Percentiles rank a stretch among this genome's conserved stretches.
phyloP scores from a whole-genome alignment of 495 filamentous ascomycete species.

The Xylaria castorea region DNA sequence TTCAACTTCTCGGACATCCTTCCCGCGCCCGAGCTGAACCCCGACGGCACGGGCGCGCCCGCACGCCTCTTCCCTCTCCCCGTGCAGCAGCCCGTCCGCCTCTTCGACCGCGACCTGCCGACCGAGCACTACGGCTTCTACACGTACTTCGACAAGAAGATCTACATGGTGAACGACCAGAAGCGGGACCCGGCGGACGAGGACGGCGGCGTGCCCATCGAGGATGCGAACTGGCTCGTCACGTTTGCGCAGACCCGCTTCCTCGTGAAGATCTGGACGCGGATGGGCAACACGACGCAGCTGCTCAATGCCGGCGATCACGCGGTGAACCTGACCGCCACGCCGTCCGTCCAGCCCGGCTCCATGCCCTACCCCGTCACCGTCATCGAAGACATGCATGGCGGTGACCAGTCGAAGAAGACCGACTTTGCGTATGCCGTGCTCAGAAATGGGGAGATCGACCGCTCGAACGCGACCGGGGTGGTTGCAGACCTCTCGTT shows the following conservation, averaged over 20 bases:
- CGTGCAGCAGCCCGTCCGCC: slow-evolving; percentile 76
- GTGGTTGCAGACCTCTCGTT: slow-evolving; percentile 64
- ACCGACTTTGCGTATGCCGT: slow-evolving; percentile 74
- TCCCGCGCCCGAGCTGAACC: slow-evolving; percentile 64
- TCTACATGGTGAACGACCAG: slow-evolving; percentile 66
- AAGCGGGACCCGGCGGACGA: slow-evolving; percentile 59
- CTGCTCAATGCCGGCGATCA: slow-evolving; percentile 42
- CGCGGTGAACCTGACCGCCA: slow-evolving; percentile 33
- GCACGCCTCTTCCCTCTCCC: slow-evolving; percentile 73
- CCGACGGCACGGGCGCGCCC: slow-evolving; percentile 73
- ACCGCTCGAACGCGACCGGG: slow-evolving; percentile 58
- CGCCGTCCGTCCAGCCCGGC: slow-evolving; percentile 59
- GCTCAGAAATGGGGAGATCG: slow-evolving; percentile 58
- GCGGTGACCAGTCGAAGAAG: slow-evolving; percentile 68
- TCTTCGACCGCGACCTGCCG: slow-evolving; percentile 80
- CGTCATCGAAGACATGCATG: slow-evolving; percentile 81
- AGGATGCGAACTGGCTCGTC: slow-evolving; percentile 70
- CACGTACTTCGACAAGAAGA: slow-evolving; percentile 86
- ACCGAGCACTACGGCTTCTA: slow-evolving; percentile 96
- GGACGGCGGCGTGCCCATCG: slow-evolving; percentile 67
- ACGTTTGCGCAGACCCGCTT: slow-evolving; percentile 86
- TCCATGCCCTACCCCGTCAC: slow-evolving; percentile 88
- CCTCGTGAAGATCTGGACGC: slow-evolving; percentile 91
- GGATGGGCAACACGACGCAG: slow-evolving; percentile 52
- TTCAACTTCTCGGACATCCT: slow-evolving; percentile 58